Evolutionary conservation across 768 basidiomycete genomes (phyloP), one percentile per base, ranked within the genome.

Genomic region (Exsudoporus frostii): DNA sequence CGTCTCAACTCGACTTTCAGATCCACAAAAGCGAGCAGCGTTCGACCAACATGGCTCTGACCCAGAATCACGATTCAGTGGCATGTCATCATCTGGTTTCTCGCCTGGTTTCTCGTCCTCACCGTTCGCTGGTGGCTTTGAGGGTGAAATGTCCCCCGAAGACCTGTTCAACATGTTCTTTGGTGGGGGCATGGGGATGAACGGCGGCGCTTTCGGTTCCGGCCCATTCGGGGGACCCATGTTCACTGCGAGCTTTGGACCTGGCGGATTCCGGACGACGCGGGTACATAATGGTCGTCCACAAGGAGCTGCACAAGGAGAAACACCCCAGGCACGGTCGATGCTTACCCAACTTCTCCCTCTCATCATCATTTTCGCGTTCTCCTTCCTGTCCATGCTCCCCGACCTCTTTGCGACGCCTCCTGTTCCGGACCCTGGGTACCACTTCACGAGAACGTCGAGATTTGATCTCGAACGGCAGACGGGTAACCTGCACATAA

Each of bases 141-240:
- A 90, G 13, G 84, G 83, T 50, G 95, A 98, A 72, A 76, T 98
- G 60, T 94, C 89, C 51, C 94, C 96, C 6, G 96, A 98, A 72
- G 96, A 98, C 53, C 67, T 98, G 51, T 98, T 98, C 76, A 96
- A 98, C 66, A 94, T 96, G 90, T 97, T 98, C 82, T 98, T 98
- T 68, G 92, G 92, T 22, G 82, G 78, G 19, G 78, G 79, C 1
- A 79, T 76, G 51, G 64, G 62, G 14, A 60, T 65, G 65, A 70
- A 70, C 19, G 77, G 75, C 27, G 79, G 73, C n/a, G 74, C 68
- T 51, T 80, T 79, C 56, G 82, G 84, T n/a, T 76, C 79, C 11
- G 79, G 81, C 2, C 81, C 83, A 55, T 68, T 65, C 33, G 61
- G 58, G 1, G 61, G 60, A 57, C 66, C 74, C 78, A 81, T 92